Conservation (phyloP, 768 basidiomycete species). For the Cystobasidium ongulense region DNA sequence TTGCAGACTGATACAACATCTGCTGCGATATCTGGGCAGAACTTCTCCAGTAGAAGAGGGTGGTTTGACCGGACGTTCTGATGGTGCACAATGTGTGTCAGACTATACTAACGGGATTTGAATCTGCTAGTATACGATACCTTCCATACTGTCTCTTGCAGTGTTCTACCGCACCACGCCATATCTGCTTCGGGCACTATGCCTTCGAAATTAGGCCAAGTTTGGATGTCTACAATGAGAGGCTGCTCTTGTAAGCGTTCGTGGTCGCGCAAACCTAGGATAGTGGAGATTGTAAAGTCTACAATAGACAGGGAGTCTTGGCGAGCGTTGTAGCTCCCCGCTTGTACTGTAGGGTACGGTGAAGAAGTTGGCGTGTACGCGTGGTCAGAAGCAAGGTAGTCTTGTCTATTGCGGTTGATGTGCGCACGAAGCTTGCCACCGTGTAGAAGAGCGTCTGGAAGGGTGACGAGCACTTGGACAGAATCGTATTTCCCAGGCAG, state of each 20-base stretch:
- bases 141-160: slow-evolving; percentile 22
- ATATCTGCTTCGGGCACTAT: background rate
- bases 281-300: slow-evolving; percentile 52
- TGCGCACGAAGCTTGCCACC: slow-evolving; percentile 2
- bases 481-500: background rate
- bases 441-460: slow-evolving; percentile 31
- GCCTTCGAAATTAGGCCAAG: slow-evolving; percentile 29
- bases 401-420: background rate
- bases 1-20: background rate
- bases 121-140: background rate
- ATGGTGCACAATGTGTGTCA: background rate
- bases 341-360: background rate
- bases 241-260: slow-evolving; percentile 62
- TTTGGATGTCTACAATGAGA: slow-evolving; percentile 52
- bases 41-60: slow-evolving; percentile 31
- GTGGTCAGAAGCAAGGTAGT: background rate
- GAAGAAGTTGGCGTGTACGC: background rate
- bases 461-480: background rate
- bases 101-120: background rate
- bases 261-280: slow-evolving; percentile 62
- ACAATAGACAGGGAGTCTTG: slow-evolving; percentile 45
- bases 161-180: slow-evolving; percentile 17
- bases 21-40: slow-evolving; percentile 28
- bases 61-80: slow-evolving; percentile 25
- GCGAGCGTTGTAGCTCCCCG: background rate